These are phyloP conservation scores for Lichtheimia ornata DNA, from an alignment of 371 early-diverging fungal species.

Conservation along the genomic window DNA sequence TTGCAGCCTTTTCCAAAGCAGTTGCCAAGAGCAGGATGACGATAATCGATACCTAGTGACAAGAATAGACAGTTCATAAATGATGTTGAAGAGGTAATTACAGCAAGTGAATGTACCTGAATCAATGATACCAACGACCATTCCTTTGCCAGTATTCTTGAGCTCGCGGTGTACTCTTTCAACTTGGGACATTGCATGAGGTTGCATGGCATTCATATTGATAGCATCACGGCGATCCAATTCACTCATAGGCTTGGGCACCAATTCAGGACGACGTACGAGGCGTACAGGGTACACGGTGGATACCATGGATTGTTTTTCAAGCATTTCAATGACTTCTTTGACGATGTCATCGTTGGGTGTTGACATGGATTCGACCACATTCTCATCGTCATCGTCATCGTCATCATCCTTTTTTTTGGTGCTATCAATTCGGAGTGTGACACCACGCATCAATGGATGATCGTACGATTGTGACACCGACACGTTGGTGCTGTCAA, in stretches of 20 bases:
- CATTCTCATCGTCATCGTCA: background rate
- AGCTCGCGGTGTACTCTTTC: conserved; percentile 41
- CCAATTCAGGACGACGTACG: conserved; percentile 24
- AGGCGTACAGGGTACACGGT: conserved; percentile 30
- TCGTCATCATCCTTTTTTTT: conserved; percentile 4
- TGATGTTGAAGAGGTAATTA: too few species aligned
- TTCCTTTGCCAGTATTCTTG: conserved; percentile 59
- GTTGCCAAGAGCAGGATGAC: conserved; percentile 6
- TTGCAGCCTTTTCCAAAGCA: conserved; percentile 22
- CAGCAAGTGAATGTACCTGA: conserved; percentile 47
- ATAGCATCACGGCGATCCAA: background rate
- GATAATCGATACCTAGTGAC: conserved; percentile 5
- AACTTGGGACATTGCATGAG: conserved; percentile 47
- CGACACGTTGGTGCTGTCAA: conserved; percentile 23
- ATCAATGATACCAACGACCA: conserved; percentile 75
- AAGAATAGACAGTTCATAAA: background rate
- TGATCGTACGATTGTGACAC: conserved; percentile 33
- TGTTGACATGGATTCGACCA: background rate
- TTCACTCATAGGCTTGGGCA: too few species aligned
- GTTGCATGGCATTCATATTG: conserved; percentile 17
- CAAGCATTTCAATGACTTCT: conserved; percentile 20
- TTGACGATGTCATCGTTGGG: conserved; percentile 16
- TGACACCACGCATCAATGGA: conserved; percentile 34
- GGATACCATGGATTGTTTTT: conserved; percentile 26
- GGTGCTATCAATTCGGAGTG: conserved; percentile 25